phyloP scores from a whole-genome alignment of 2,329 filamentous ascomycete genomes.

The Colletotrichum lupini region DNA sequence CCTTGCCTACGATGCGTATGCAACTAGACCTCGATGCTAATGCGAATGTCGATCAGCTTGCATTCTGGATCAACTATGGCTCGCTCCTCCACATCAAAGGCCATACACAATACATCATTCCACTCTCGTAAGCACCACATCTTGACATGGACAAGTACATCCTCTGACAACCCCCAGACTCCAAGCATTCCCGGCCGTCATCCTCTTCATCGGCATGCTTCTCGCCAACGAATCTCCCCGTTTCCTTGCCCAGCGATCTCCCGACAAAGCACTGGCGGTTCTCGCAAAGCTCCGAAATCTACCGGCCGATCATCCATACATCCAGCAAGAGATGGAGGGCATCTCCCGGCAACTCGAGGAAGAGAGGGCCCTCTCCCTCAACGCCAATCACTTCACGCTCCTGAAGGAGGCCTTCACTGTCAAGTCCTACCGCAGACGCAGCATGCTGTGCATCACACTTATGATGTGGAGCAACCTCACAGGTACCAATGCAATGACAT shows the following conservation, averaged over 20 bases:
- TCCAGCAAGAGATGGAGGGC: not conserved
- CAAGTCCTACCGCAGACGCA: slow-evolving; percentile 30
- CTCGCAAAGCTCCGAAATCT: slow-evolving; percentile 53
- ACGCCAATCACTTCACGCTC: slow-evolving; percentile 32
- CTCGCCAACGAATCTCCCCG: slow-evolving; percentile 53
- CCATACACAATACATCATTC: slow-evolving; percentile 41
- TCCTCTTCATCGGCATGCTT: slow-evolving; percentile 48
- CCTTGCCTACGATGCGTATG: too few species aligned
- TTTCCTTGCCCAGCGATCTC: slow-evolving; percentile 46
- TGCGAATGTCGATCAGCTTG: slow-evolving; percentile 53
- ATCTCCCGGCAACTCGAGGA: slow-evolving; percentile 51
- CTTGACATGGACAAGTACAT: too few species aligned
- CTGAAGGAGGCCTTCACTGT: slow-evolving; percentile 31
- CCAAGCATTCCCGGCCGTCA: slow-evolving; percentile 51
- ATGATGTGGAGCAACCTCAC: slow-evolving; percentile 47
- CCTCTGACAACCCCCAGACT: slow-evolving; percentile 32
- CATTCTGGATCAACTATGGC: slow-evolving; percentile 50
- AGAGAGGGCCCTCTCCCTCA: slow-evolving; percentile 53
- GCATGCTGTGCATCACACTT: slow-evolving; percentile 22
- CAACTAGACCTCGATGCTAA: too few species aligned
- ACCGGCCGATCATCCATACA: slow-evolving; percentile 42
- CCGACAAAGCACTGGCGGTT: slow-evolving; percentile 50
- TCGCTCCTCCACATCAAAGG: slow-evolving; percentile 40
- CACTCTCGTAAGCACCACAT: slow-evolving; percentile 43
- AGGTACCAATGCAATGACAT: slow-evolving; percentile 36